phyloP scores from a whole-genome alignment of 768 basidiomycete species.

The Butyriboletus loyo region DNA sequence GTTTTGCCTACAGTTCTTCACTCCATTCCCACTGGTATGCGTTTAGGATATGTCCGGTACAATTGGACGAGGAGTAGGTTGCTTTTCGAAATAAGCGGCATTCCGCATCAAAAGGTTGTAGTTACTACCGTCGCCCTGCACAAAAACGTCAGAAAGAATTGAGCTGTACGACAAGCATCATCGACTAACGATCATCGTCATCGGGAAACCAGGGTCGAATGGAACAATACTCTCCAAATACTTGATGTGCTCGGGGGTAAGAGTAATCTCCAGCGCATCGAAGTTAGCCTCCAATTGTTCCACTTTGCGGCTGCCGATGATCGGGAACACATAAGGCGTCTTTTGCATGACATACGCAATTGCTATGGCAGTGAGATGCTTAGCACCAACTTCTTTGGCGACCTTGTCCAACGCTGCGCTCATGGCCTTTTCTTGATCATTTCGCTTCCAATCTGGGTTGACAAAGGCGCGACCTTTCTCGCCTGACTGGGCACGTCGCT shows the following conservation, averaged over 20 bases:
- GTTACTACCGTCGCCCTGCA: conserved; percentile 29
- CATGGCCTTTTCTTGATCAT: conserved; percentile 30
- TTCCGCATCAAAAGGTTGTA: conserved; percentile 2
- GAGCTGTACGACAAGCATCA: not conserved
- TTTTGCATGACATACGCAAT: conserved; percentile 47
- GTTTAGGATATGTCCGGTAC: not conserved
- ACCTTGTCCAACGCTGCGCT: conserved; percentile 37
- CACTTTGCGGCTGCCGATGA: conserved; percentile 43
- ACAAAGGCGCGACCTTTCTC: conserved; percentile 39
- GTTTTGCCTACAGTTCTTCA: not conserved
- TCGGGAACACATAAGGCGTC: conserved; percentile 43
- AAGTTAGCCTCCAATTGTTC: conserved; percentile 43
- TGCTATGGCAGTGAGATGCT: conserved; percentile 37
- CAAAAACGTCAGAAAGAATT: not conserved
- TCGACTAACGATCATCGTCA: conserved; percentile 30
- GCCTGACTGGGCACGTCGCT: conserved; percentile 20
- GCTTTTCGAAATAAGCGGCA: conserved; percentile 19
- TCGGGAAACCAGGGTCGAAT: conserved; percentile 41
- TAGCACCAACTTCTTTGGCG: conserved; percentile 37
- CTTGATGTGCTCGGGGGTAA: conserved; percentile 37
- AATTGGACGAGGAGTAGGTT: conserved; percentile 6
- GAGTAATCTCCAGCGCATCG: conserved; percentile 40
- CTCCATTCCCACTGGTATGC: not conserved
- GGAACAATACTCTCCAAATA: conserved; percentile 36
- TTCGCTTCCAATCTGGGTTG: conserved; percentile 32